These are phyloP conservation scores for Tolypocladium guangdongense DNA, from an alignment of 2,329 filamentous ascomycete genomes.

Conservation along the genomic window DNA sequence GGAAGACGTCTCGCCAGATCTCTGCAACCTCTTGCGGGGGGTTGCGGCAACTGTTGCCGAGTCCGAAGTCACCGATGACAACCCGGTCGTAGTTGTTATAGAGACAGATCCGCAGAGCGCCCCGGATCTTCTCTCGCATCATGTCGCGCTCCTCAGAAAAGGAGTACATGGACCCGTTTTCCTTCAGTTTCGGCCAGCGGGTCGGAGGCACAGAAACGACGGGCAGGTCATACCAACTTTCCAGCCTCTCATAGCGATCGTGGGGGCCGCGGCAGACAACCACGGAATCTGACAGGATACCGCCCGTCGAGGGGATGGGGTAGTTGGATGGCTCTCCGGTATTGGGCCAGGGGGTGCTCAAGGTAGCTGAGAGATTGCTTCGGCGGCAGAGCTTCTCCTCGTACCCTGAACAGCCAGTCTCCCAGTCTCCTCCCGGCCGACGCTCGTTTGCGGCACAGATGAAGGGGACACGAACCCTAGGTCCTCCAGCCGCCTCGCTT, in stretches of 20 bases:
- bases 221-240: constrained; percentile 47
- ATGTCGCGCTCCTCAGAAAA: constrained; percentile 61
- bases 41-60: constrained; percentile 53
- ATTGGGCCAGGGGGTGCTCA: constrained; percentile 48
- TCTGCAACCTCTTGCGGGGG: constrained; percentile 53
- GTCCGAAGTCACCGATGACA: constrained; percentile 53
- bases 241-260: constrained; percentile 49
- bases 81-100: constrained; percentile 46
- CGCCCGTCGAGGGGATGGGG: constrained; percentile 59
- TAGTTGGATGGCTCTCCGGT: constrained; percentile 44
- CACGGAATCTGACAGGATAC: constrained; percentile 59
- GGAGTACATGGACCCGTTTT: constrained; percentile 56
- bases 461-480: constrained; percentile 43
- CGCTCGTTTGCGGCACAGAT: constrained; percentile 69
- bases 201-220: constrained; percentile 67
- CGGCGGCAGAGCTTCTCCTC: constrained; percentile 62
- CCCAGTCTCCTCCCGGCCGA: constrained; percentile 70
- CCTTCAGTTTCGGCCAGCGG: constrained; percentile 61
- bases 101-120: constrained; percentile 58
- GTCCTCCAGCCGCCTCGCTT: constrained; percentile 19
- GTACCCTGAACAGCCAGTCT: constrained; percentile 41
- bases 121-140: constrained; percentile 62
- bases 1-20: constrained; percentile 54
- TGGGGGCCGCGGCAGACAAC: constrained; percentile 65
- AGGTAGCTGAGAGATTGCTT: constrained; percentile 60